phyloP scores from a whole-genome alignment of 768 basidiomycete genomes.

The Pleurotus platypus region DNA sequence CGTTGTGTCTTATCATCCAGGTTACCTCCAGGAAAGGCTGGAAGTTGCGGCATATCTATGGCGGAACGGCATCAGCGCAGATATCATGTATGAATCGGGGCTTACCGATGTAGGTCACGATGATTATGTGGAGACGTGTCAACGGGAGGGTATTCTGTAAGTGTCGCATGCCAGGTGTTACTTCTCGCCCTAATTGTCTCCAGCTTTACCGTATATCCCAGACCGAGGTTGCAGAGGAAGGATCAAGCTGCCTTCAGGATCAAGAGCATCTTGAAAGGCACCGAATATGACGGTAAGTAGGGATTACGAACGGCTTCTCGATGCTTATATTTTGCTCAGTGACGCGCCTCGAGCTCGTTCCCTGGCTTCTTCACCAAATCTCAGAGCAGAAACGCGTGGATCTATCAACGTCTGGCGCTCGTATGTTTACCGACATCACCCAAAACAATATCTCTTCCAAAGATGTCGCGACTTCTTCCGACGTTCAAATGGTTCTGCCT shows the following conservation, averaged over 20 bases:
- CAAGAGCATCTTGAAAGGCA: conserved; percentile 77
- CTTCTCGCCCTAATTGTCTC: neutral
- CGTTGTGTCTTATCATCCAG: conserved; percentile 73
- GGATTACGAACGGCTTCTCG: neutral
- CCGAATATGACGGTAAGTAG: conserved; percentile 65
- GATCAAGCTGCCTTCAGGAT: conserved; percentile 75
- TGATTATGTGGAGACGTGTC: conserved; percentile 62
- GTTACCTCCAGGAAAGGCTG: conserved; percentile 72
- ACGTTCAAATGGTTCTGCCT: conserved; percentile 65
- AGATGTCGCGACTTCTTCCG: conserved; percentile 32
- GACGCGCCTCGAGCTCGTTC: conserved; percentile 65
- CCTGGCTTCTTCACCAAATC: conserved; percentile 75
- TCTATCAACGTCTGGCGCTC: conserved; percentile 56
- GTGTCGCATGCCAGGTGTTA: conserved; percentile 18
- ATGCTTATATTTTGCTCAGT: conserved; percentile 20
- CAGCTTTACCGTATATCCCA: conserved; percentile 42
- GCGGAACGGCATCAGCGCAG: conserved; percentile 80
- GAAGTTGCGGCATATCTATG: conserved; percentile 76
- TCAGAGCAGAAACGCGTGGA: conserved; percentile 79
- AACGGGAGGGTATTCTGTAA: conserved; percentile 82
- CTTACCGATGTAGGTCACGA: conserved; percentile 61
- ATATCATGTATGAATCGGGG: conserved; percentile 83
- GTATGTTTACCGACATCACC: conserved; percentile 34
- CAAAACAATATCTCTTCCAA: conserved; percentile 32
- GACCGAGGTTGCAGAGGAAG: conserved; percentile 47